Conservation (phyloP, 495 filamentous ascomycete species). For the Sphaerosporella brunnea region DNA sequence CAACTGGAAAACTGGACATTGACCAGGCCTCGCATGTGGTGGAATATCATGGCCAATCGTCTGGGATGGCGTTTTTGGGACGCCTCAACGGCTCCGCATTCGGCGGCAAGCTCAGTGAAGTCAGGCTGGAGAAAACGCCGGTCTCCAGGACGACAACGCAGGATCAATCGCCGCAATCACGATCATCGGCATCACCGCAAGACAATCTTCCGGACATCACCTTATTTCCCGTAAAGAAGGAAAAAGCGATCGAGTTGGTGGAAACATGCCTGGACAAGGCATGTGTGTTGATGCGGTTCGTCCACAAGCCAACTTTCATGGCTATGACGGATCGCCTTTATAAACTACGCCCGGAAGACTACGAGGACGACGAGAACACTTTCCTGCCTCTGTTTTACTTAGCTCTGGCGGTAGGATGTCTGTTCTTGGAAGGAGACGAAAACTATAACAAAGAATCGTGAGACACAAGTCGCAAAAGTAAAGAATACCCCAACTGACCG, state of each 20-base stretch:
- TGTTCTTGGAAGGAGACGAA: constrained; percentile 47
- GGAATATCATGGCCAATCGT: constrained; percentile 88
- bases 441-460: too few species aligned
- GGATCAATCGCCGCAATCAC: constrained; percentile 57
- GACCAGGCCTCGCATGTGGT: constrained; percentile 75
- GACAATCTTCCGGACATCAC: constrained; percentile 36
- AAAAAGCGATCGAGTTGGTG: constrained; percentile 49
- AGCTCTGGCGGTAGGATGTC: constrained; percentile 67
- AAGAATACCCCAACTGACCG: too few species aligned
- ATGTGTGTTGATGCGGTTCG: constrained; percentile 61
- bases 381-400: constrained; percentile 74
- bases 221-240: constrained; percentile 54
- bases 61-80: constrained; percentile 68
- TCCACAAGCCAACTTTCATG: constrained; percentile 80
- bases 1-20: constrained; percentile 72
- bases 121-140: constrained; percentile 64
- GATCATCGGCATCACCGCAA: constrained; percentile 28
- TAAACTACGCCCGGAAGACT: constrained; percentile 47
- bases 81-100: too few species aligned
- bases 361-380: constrained; percentile 53
- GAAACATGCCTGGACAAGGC: constrained; percentile 67
- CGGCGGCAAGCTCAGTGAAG: too few species aligned
- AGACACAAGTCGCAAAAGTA: too few species aligned
- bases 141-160: too few species aligned
- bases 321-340: constrained; percentile 63